A percentile compares a stretch with the other conserved stretches of the same genome.
Conservation (phyloP, 192 early-diverging fungal genomes). For the Chytriomyces sp. region DNA sequence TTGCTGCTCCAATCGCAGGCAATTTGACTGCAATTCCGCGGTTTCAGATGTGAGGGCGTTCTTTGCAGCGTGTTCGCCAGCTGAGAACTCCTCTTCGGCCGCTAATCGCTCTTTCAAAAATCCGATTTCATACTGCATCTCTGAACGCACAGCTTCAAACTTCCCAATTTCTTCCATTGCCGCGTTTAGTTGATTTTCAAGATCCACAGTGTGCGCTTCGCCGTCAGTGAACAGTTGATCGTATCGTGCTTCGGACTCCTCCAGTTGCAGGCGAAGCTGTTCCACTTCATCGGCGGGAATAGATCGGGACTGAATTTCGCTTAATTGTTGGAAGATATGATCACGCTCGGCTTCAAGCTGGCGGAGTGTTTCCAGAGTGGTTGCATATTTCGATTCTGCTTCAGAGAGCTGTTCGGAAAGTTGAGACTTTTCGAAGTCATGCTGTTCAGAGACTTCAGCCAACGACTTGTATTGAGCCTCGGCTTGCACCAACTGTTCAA, state of each 20-base stretch:
- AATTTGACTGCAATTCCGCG: neutral
- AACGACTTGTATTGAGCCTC: neutral
- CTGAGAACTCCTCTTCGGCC: conserved; percentile 27
- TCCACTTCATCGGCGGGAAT: conserved; percentile 9
- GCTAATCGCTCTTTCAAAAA: conserved; percentile 31
- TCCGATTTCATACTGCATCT: conserved; percentile 33
- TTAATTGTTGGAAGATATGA: conserved; percentile 1
- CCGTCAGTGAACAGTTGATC: conserved; percentile 38
- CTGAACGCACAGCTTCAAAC: conserved; percentile 8
- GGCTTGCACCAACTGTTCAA: neutral
- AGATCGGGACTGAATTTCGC: neutral
- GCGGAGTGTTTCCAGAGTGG: neutral
- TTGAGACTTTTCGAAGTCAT: neutral
- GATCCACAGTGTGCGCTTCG: conserved; percentile 34
- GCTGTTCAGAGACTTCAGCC: neutral
- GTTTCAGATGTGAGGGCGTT: neutral
- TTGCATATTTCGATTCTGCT: neutral
- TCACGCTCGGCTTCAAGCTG: conserved; percentile 18
- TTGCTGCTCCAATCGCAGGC: neutral
- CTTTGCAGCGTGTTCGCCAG: conserved; percentile 5
- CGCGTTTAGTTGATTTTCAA: conserved; percentile 24
- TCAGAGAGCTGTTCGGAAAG: neutral
- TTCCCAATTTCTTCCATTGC: conserved; percentile 13
- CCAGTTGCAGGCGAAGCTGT: neutral
- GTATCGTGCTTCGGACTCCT: conserved; percentile 22